Conservation (phyloP, 352 stramenopile species). For the Poterioochromonas sp. region DNA sequence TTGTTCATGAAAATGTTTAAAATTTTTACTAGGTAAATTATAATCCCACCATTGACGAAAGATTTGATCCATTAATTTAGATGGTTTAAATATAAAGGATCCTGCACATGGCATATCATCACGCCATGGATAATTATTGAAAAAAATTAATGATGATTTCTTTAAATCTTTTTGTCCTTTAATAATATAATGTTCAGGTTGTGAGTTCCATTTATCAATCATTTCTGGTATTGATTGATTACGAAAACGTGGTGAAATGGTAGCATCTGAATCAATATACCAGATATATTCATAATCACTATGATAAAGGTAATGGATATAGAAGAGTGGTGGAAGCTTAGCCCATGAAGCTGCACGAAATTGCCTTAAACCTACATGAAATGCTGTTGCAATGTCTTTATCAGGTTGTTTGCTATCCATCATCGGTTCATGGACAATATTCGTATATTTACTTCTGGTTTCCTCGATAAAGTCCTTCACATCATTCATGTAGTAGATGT, state of each 20-base stretch:
- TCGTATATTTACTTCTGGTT: background rate
- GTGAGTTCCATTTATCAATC: background rate
- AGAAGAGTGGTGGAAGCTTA: background rate
- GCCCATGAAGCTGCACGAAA: slow-evolving; percentile 20
- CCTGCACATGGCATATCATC: slow-evolving; percentile 21
- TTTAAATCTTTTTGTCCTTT: background rate
- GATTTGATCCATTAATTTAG: background rate
- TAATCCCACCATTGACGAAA: slow-evolving; percentile 27
- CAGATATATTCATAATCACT: slow-evolving; percentile 16
- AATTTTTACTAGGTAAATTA: slow-evolving; percentile 22
- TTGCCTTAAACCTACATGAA: slow-evolving; percentile 3
- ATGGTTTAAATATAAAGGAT: background rate
- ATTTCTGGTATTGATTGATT: background rate
- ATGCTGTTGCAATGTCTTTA: slow-evolving; percentile 12
- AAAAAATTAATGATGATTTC: background rate
- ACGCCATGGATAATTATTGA: slow-evolving; percentile 22
- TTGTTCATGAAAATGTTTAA: slow-evolving; percentile 28
- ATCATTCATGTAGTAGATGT: background rate
- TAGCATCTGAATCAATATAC: slow-evolving; percentile 3
- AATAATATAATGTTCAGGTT: background rate
- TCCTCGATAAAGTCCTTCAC: background rate
- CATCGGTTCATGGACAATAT: background rate
- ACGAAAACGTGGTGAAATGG: background rate
- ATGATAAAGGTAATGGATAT: background rate
- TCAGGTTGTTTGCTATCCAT: background rate